Conservation (phyloP, 2,329 filamentous ascomycete genomes). For the Botrytis fragariae region DNA sequence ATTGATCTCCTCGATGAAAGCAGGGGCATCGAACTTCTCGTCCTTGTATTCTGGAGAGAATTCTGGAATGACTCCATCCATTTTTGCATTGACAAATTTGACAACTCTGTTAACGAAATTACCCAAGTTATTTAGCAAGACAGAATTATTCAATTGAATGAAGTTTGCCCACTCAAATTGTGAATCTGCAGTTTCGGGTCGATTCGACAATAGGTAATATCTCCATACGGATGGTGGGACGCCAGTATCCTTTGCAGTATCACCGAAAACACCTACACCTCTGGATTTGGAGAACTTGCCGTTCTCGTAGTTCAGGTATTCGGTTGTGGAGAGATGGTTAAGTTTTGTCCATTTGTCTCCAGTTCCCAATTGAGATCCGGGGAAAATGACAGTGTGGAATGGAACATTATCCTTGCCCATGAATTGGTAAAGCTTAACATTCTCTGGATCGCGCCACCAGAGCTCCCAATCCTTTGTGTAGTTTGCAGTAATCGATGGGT, state of each 20-base stretch:
- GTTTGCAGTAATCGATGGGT: conserved; percentile 89
- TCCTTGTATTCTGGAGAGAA: conserved; percentile 54
- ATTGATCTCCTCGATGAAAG: conserved; percentile 57
- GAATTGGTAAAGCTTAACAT: conserved; percentile 90
- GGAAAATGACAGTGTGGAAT: conserved; percentile 91
- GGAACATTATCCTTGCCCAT: conserved; percentile 83
- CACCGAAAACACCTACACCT: conserved; percentile 87
- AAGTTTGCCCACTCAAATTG: conserved; percentile 90
- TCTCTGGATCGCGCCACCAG: conserved; percentile 90
- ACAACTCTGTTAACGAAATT: conserved; percentile 73
- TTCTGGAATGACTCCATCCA: conserved; percentile 64
- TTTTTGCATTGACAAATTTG: conserved; percentile 75
- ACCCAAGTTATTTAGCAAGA: conserved; percentile 70
- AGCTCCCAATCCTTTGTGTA: conserved; percentile 88
- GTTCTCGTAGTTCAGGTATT: conserved; percentile 84
- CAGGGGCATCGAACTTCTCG: conserved; percentile 49
- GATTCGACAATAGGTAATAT: conserved; percentile 82
- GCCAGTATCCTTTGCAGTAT: conserved; percentile 82
- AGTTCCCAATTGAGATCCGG: conserved; percentile 80
- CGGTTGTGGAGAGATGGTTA: conserved; percentile 83
- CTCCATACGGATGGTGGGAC: conserved; percentile 87
- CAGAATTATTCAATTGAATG: conserved; percentile 82
- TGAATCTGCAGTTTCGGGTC: conserved; percentile 81
- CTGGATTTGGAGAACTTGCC: conserved; percentile 93
- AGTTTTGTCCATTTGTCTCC: conserved; percentile 85